Evolutionary conservation across 164 flowering plant genomes (phyloP), one percentile per base, ranked within the genome.

Genomic region (Kingdonia uniflora): DNA sequence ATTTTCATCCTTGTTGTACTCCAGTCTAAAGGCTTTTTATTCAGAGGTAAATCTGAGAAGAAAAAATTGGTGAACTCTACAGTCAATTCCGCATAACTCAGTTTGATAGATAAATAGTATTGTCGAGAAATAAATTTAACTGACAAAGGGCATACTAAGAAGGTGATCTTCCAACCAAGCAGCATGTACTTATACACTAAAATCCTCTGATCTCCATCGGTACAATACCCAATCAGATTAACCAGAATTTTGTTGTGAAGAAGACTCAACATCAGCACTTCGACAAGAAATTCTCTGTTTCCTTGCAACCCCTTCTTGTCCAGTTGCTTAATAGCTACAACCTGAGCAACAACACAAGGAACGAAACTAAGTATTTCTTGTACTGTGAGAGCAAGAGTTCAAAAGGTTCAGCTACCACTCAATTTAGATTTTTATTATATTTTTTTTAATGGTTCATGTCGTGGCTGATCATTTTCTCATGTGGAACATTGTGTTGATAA

Each of bases 1-100:
- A 84, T 77, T 65, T 74, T 75, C 74, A 84, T 76, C 67, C 91
- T 74, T 0, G n/a, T n/a, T n/a, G 84, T 78, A 20, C 26, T 49
- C 92, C 92, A 84, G 40, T 80, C 80, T 38, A 84, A 60, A 19
- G 82, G 74, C 62, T 70, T 59, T 37, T 54, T 69, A 10, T 55
- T 65, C n/a, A 71, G 77, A 35, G 65, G 25, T 55, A 77, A 25
- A 56, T 74, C 85, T 78, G 68, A 41, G 15, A 14, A 41, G 1
- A 10, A 41, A 41, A 14, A 41, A 16, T 10, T 5, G 44, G 15
- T 41, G 44, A 16, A 16, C 44, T 14, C 11, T 10, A 16, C n/a
- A 5, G 4, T 14, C 15, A n/a, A n/a, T n/a, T n/a, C n/a, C n/a
- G n/a, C n/a, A n/a, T n/a, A 41, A 41, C 44, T 14, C 17, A 4